Evolutionary conservation across 805 yeast genomes (phyloP).

Genomic region (Ogataea corticis): DNA sequence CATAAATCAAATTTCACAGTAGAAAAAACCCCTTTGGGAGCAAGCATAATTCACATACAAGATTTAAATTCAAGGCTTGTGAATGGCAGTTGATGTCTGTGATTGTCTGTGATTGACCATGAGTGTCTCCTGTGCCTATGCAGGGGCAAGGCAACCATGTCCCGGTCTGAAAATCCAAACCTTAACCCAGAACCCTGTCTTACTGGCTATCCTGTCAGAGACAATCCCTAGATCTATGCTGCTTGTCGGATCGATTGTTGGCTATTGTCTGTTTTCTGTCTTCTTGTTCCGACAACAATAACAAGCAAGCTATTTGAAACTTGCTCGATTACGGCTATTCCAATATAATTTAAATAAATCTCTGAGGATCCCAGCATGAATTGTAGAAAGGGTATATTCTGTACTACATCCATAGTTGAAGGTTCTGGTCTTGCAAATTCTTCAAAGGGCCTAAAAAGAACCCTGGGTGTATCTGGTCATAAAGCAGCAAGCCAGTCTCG

Average conservation of each 20-base stretch:
- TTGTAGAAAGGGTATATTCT: not conserved
- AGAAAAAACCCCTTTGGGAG: not conserved
- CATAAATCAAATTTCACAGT: not conserved
- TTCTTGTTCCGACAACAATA: not conserved
- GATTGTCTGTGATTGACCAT: not conserved
- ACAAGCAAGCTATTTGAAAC: not conserved
- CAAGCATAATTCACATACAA: not conserved
- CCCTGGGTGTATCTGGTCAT: too few relatives aligned
- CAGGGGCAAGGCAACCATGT: not conserved
- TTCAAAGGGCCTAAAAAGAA: not conserved
- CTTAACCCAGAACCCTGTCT: too few relatives aligned
- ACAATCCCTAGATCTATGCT: not conserved
- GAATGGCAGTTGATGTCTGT: not conserved
- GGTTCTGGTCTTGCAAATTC: not conserved
- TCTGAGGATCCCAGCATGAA: not conserved
- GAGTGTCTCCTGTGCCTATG: not conserved
- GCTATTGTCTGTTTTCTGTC: constrained; percentile 4
- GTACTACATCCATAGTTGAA: not conserved
- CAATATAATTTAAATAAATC: not conserved
- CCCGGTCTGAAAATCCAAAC: too few relatives aligned
- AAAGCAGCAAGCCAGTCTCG: too few relatives aligned
- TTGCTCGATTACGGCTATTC: not conserved
- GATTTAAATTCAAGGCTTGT: not conserved
- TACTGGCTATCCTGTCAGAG: too few relatives aligned
- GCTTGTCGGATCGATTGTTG: not conserved